phyloP scores from a whole-genome alignment of 768 basidiomycete species.

The Tremella yokohamensis region DNA sequence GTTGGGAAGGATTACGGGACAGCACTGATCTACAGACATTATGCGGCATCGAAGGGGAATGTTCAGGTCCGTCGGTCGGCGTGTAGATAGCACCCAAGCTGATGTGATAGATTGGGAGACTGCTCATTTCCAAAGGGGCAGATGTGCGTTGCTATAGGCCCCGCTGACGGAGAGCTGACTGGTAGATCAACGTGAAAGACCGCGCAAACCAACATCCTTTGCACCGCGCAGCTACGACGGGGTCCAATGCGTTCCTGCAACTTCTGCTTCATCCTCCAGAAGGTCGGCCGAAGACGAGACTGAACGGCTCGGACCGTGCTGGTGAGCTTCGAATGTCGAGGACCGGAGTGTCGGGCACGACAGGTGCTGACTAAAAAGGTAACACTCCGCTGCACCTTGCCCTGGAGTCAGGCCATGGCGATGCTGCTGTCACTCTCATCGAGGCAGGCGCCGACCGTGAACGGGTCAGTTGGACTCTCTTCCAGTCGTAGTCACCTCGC shows the following conservation, averaged over 20 bases:
- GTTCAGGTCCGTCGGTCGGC: slow-evolving; percentile 30
- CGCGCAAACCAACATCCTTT: slow-evolving; percentile 87
- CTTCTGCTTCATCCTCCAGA: slow-evolving; percentile 81
- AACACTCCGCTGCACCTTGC: slow-evolving; percentile 96
- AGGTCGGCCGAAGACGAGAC: slow-evolving; percentile 64
- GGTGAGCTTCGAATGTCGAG: no score
- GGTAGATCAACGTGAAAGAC: slow-evolving; percentile 81
- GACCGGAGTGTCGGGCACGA: no score
- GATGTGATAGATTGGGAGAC: slow-evolving; percentile 69
- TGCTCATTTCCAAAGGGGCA: slow-evolving; percentile 80
- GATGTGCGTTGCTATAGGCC: slow-evolving; percentile 62
- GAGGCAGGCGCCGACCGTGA: slow-evolving; percentile 92
- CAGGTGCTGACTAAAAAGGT: no score
- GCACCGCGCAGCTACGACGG: slow-evolving; percentile 96
- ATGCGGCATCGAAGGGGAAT: slow-evolving; percentile 51
- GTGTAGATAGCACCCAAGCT: background rate
- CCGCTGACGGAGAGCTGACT: slow-evolving; percentile 19
- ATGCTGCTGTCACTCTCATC: slow-evolving; percentile 82
- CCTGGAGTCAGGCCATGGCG: slow-evolving; percentile 92
- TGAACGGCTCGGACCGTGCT: slow-evolving; percentile 64
- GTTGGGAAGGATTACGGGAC: background rate
- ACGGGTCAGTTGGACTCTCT: slow-evolving; percentile 60
- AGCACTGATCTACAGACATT: slow-evolving; percentile 41
- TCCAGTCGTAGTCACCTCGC: background rate
- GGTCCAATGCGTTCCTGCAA: slow-evolving; percentile 80